Percentiles rank a stretch among this genome's conserved stretches.
These are phyloP conservation scores for Myriosclerotinia scirpicola DNA, from an alignment of 2,329 filamentous ascomycete genomes.

Conservation along the genomic window DNA sequence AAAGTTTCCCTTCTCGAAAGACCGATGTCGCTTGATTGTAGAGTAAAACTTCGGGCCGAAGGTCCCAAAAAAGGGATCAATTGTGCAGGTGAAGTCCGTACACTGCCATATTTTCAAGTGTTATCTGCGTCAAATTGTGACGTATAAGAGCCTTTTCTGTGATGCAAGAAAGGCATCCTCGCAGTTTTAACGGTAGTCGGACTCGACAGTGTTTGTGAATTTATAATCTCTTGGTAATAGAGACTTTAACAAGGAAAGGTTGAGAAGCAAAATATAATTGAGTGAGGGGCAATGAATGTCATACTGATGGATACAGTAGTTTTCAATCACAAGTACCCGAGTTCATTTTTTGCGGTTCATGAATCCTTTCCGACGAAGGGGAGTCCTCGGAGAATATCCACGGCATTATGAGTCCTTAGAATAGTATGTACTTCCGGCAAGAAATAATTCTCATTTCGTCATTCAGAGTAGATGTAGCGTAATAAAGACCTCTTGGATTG, in stretches of 20 bases:
- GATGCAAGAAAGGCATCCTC: too few relatives aligned
- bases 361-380: neutral
- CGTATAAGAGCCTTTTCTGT: too few relatives aligned
- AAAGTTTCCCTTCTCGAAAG: too few relatives aligned
- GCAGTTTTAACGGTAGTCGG: too few relatives aligned
- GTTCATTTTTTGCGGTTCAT: neutral
- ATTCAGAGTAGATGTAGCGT: neutral
- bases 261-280: neutral
- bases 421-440: neutral
- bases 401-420: neutral
- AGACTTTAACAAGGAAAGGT: too few relatives aligned
- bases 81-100: too few relatives aligned
- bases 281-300: neutral
- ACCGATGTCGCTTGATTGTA: too few relatives aligned
- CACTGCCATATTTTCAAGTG: neutral
- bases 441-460: neutral
- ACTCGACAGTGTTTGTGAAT: neutral
- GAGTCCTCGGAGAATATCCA: neutral
- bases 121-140: neutral
- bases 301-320: neutral
- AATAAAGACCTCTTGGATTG: neutral
- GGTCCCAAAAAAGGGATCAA: too few relatives aligned
- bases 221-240: neutral
- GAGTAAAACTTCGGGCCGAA: too few relatives aligned
- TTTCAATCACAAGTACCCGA: neutral